Evolutionary conservation across 2,329 filamentous ascomycete genomes (phyloP), one percentile per base, ranked within the genome.

Genomic region (Diplocarpon mali): DNA sequence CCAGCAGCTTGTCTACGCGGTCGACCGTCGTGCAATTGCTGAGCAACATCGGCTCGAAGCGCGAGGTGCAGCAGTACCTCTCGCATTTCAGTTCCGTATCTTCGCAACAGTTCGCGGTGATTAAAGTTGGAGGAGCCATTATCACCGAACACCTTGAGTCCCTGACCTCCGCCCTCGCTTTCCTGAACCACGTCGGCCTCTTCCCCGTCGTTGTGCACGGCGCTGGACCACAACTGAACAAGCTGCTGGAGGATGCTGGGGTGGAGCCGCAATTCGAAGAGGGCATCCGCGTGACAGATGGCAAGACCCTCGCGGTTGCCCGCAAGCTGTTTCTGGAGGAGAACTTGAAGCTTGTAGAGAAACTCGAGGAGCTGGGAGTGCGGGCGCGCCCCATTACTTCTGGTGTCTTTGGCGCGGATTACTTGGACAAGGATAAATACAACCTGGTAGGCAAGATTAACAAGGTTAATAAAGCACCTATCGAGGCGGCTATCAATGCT

Each of bases 61-160:
- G 90, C 50, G 90, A 98, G 70, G 87, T 93, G 52, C 86, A 95
- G 71, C 90, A 96, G 67, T 96, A 96, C 67, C 80, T 96, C 48
- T 92, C 89, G 55, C 88, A 96, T 64, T 98, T 98, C 73, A 92
- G 84, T 56, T 95, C 89, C 29, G 89, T 95, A 50, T 92, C 88
- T 36, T 94, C 88, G 30, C 89, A 96, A 69, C 88, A 94, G 62
- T 98, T 96, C 65, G 90, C 89, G 55, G 90, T 98, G 39, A 94
- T 98, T 67, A 98, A 98, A 72, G 90, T 96, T 45, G 92, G 90
- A 50, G 92, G 90, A 51, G 92, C 90, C 52, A 95, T 96, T 60
- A 76, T 98, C 59, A 94, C 87, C 49, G 89, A 96, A 63, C 84
- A 95, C 66, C 75, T 96, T 45, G 85, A 95, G 64, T 88, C 89